phyloP scores from a whole-genome alignment of 768 basidiomycete species.

The Lactarius hengduanensis region DNA sequence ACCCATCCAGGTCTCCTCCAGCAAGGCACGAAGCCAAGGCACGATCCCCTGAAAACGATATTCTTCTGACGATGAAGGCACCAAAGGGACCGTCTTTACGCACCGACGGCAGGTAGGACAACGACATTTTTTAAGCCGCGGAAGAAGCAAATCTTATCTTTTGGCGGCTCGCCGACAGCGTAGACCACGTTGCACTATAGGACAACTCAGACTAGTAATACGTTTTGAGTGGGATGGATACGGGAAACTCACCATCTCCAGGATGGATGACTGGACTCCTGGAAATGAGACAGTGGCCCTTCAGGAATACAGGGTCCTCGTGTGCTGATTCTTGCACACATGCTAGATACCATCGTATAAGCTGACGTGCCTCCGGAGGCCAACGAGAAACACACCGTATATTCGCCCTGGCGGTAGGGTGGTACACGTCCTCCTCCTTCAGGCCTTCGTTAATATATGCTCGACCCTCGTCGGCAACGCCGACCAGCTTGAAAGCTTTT shows the following conservation, averaged over 20 bases:
- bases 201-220: neutral
- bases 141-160: conserved; percentile 30
- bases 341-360: conserved; percentile 1
- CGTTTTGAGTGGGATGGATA: neutral
- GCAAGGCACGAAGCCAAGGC: conserved; percentile 68
- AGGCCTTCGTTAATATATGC: conserved; percentile 20
- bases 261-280: conserved; percentile 38
- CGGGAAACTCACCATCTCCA: conserved; percentile 33
- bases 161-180: conserved; percentile 35
- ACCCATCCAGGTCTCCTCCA: conserved; percentile 82
- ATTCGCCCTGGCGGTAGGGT: conserved; percentile 14
- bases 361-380: neutral
- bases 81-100: too few relatives aligned
- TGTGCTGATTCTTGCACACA: conserved; percentile 19
- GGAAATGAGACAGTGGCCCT: conserved; percentile 30
- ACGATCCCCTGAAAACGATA: conserved; percentile 46
- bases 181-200: conserved; percentile 32
- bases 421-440: conserved; percentile 9
- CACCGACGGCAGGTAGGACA: conserved; percentile 29
- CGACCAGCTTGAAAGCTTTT: conserved; percentile 70
- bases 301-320: conserved; percentile 11
- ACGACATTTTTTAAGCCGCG: conserved; percentile 32
- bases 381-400: conserved; percentile 13
- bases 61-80: too few relatives aligned
- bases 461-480: conserved; percentile 76